Percentiles rank a stretch among this genome's conserved stretches.
Conservation (phyloP, 2,329 filamentous ascomycete genomes). For the Helotiales sp. region DNA sequence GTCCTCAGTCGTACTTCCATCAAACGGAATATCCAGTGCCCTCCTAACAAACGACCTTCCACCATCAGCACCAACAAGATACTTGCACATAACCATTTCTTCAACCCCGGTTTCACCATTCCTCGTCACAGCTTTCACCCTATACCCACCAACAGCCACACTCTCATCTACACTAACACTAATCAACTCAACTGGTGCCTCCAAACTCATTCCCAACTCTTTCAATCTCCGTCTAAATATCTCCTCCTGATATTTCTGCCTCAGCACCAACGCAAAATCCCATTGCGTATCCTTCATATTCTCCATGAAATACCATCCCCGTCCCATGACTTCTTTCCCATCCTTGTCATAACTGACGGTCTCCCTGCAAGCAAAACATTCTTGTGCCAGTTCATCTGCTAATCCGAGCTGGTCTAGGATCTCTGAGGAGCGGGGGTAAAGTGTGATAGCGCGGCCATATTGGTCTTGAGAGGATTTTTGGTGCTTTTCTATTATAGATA, state of each 20-base stretch:
- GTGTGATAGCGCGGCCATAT: constrained; percentile 55
- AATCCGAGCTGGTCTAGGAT: constrained; percentile 53
- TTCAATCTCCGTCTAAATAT: constrained; percentile 47
- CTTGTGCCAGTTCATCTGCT: constrained; percentile 49
- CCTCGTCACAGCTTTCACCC: constrained; percentile 20
- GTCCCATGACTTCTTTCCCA: constrained; percentile 45
- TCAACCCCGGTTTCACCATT: constrained; percentile 32
- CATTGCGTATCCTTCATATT: constrained; percentile 51
- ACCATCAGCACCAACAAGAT: constrained; percentile 53
- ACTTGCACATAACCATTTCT: constrained; percentile 41
- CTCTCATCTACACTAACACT: constrained; percentile 22
- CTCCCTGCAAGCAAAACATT: constrained; percentile 51
- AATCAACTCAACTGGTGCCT: constrained; percentile 23
- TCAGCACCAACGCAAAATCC: constrained; percentile 52
- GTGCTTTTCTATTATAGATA: constrained; percentile 50
- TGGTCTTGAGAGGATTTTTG: constrained; percentile 48
- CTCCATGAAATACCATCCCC: constrained; percentile 54
- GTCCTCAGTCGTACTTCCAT: constrained; percentile 49
- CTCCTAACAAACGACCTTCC: constrained; percentile 49
- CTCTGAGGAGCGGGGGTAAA: constrained; percentile 52
- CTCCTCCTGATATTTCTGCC: constrained; percentile 56
- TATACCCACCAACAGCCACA: constrained; percentile 23
- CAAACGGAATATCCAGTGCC: constrained; percentile 47
- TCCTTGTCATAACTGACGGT: constrained; percentile 48
- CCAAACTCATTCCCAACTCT: constrained; percentile 25